Evolutionary conservation across 768 basidiomycete species (phyloP).

Genomic region (Infundibulicybe gibba): DNA sequence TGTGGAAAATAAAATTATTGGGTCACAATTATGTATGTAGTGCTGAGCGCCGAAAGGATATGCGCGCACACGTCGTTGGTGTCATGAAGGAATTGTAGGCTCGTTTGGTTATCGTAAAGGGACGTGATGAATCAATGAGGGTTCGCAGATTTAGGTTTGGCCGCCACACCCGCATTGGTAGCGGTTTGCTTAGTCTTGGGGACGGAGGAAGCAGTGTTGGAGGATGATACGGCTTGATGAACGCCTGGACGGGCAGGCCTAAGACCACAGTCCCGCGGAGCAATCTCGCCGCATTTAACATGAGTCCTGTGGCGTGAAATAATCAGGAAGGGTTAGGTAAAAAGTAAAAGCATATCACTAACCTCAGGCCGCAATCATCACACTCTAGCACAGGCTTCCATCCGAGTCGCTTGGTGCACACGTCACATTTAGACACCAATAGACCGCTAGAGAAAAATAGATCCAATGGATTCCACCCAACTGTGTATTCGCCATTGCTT

Average conservation of each 20-base stretch:
- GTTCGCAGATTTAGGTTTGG: constrained; percentile 21
- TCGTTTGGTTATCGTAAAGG: no score
- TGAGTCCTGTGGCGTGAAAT: constrained; percentile 53
- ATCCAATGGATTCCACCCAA: constrained; percentile 74
- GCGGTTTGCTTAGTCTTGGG: constrained; percentile 36
- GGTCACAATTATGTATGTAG: no score
- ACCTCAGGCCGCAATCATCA: constrained; percentile 85
- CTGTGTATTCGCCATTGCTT: constrained; percentile 22
- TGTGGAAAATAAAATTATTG: no score
- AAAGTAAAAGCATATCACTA: constrained; percentile 14
- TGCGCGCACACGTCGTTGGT: no score
- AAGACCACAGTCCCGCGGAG: constrained; percentile 77
- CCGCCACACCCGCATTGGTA: constrained; percentile 23
- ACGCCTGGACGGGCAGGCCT: constrained; percentile 32
- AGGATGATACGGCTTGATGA: constrained; percentile 18
- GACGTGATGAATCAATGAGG: constrained; percentile 10
- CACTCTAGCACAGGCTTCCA: constrained; percentile 86
- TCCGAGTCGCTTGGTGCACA: constrained; percentile 79
- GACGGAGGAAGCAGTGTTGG: constrained; percentile 30
- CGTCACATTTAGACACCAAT: constrained; percentile 73
- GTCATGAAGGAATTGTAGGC: no score
- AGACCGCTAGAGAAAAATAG: constrained; percentile 74
- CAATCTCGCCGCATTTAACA: constrained; percentile 81
- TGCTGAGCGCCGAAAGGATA: no score
- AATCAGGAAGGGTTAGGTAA: constrained; percentile 4